A percentile compares a stretch with the other conserved stretches of the same genome.
Evolutionary conservation across 2,329 filamentous ascomycete species (phyloP).

Genomic region (Teratosphaeria destructans): DNA sequence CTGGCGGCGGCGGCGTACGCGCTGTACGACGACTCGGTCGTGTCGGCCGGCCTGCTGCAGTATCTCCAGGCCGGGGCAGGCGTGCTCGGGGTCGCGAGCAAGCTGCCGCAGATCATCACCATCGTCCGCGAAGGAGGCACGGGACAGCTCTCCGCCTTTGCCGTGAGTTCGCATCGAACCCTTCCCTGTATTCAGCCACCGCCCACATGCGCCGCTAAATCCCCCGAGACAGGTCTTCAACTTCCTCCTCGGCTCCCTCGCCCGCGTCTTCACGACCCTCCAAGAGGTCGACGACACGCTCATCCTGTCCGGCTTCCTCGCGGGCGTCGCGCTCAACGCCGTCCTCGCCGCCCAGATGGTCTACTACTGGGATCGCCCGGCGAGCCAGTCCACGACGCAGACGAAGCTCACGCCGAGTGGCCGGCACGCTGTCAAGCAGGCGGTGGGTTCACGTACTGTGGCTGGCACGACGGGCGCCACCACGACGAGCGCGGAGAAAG

Average conservation of each 20-base stretch:
- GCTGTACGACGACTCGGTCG: slow-evolving; percentile 56
- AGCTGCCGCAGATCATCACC: slow-evolving; percentile 83
- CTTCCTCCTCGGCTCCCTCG: slow-evolving; percentile 85
- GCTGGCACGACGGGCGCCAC: not conserved
- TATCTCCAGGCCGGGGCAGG: slow-evolving; percentile 80
- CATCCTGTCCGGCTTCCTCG: slow-evolving; percentile 89
- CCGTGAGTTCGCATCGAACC: slow-evolving; percentile 49
- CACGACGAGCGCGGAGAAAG: not conserved
- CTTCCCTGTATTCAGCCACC: not conserved
- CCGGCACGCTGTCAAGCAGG: slow-evolving; percentile 18
- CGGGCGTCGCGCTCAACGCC: slow-evolving; percentile 80
- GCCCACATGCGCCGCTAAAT: not conserved
- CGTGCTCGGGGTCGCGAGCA: slow-evolving; percentile 73
- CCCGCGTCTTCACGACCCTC: slow-evolving; percentile 92
- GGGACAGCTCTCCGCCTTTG: slow-evolving; percentile 91
- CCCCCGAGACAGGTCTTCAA: slow-evolving; percentile 71
- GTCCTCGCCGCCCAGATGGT: slow-evolving; percentile 84
- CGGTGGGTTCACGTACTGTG: slow-evolving; percentile 1
- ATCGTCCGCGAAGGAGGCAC: slow-evolving; percentile 80
- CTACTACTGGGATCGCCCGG: slow-evolving; percentile 79
- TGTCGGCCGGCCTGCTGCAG: slow-evolving; percentile 57
- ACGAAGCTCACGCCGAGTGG: slow-evolving; percentile 31
- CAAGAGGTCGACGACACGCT: slow-evolving; percentile 96
- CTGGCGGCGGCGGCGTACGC: slow-evolving; percentile 60
- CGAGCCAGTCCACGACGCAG: slow-evolving; percentile 26